phyloP scores from a whole-genome alignment of 73 alveolate species.

The Paramecium tetraurelia region DNA sequence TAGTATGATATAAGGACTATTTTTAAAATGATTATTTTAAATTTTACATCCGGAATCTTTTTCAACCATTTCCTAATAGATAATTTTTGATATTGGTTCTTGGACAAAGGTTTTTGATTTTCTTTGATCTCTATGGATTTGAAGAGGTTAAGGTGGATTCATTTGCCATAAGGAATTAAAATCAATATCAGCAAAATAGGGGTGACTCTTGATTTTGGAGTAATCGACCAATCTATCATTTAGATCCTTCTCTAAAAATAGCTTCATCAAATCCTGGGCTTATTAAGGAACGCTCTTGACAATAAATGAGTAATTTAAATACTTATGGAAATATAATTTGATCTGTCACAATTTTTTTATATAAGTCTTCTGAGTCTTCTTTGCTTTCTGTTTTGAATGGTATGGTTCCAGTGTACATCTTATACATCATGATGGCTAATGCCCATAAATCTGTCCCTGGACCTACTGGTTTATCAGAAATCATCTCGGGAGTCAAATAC shows the following conservation, averaged over 20 bases:
- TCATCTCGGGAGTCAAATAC: constrained; percentile 80
- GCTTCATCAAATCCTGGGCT: neutral
- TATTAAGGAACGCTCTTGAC: neutral
- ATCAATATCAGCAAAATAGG: neutral
- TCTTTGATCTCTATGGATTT: neutral
- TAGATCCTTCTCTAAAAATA: neutral
- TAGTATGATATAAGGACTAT: neutral
- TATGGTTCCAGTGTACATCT: constrained; percentile 67
- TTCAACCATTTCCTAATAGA: neutral
- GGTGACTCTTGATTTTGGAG: neutral
- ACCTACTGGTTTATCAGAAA: constrained; percentile 60
- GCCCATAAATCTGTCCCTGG: constrained; percentile 81
- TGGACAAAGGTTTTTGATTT: constrained; percentile 9
- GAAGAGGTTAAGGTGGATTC: neutral
- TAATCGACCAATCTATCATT: neutral
- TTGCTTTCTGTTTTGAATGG: constrained; percentile 68
- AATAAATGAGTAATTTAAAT: neutral
- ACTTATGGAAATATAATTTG: neutral
- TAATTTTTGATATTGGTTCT: neutral
- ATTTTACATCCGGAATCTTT: constrained; percentile 35
- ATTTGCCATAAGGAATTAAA: neutral
- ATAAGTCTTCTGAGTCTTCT: neutral
- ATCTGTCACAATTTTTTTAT: neutral
- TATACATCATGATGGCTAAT: constrained; percentile 67
- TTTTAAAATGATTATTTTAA: neutral